Base-by-base conservation (phyloP, 2,329 filamentous ascomycete species). In the Tolypocladium cylindrosporum region DNA sequence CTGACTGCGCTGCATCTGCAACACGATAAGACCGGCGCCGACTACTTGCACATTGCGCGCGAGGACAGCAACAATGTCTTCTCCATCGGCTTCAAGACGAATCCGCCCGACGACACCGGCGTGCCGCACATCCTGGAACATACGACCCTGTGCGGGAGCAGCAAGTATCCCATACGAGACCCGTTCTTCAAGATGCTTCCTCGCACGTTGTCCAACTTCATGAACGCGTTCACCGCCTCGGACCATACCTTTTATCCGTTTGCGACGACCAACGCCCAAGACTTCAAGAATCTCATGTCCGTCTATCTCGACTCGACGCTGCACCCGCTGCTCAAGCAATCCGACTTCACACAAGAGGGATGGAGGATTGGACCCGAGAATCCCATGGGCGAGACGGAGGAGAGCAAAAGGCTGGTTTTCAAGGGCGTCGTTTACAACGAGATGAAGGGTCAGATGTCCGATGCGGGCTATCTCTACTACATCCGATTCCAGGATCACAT, bases 131-230 rank as follows among this genome's bases (percentile, higher is more conserved):
- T 99, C 65, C 81, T 99, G 58, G 94, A 99, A 77, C 94, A 99
- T 75, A 97, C 94, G 24, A 97, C 94, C 1, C 78, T 99, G 50
- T 99, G 94, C 69, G 94, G 94, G 27, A 97, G 93, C 69, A 80
- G 96, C 71, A 96, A 95, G 87, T 96, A 75, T 70, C 94, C 94
- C n/a, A 93, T 99, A 59, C 90, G 94, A 61, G 94, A 99, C 69
- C 94, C 94, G 0, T 99, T 99, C 79, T 99, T 99, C 80, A 99
- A 97, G 82, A 99, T 99, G 94, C 83, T 99, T 34, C 94, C 94
- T 27, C 86, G 94, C 65, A 97, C 94, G 6, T 81, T 99, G n/a
- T 97, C 94, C 63, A 99, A 97, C 74, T 99, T 97, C 70, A 99
- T 99, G 94, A 99, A 99, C 72, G 94, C 94, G 61, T 96, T 97